Evolutionary conservation across 805 yeast species (phyloP), one percentile per base, ranked within the genome.

Genomic region (Metschnikowia continentalis): DNA sequence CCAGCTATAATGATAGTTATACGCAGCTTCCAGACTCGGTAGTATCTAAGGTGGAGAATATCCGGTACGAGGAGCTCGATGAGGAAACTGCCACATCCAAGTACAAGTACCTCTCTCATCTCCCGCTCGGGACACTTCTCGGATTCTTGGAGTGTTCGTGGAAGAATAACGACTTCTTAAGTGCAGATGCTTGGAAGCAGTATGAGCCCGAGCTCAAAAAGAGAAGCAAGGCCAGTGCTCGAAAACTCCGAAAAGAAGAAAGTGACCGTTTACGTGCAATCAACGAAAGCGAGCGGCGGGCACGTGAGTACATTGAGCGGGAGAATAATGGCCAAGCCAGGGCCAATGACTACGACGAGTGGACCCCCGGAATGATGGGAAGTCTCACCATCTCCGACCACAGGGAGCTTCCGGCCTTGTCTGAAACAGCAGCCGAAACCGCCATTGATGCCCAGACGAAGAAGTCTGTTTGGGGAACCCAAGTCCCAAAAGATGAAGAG

Each of bases 111-210:
- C 68, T 94, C 50, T 77, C 87, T 0, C 92, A 92, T 66, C 68
- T 90, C 20, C 97, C 99, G 0, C 64, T 81, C 30, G 97, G 97
- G 1, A 86, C 96, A 0, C 87, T 86, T 47, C 66, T 92, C 40
- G 95, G 90, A 10, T 83, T 88, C 55, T 63, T 94, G 49, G 98
- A 94, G 60, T 79, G 96, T 47, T 85, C 89, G 63, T 92, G 98
- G 98, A 54, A 50, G 32, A 54, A 66, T 14, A 72, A 66, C 57
- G 72, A 66, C 50, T 65, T 49, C 46, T 58, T 73, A 10, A 49
- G 56, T 20, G 52, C 53, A n/a, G 75, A 67, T 47, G 67, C 65
- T 48, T 74, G 70, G 75, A 68, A 69, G 2, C 61, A 64, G 26
- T 86, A 82, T 64, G 73, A 77, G 44, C 74, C 71, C 32, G 90